These are phyloP conservation scores for Coemansia sp. DNA, from an alignment of 192 early-diverging fungal species.

Conservation along the genomic window DNA sequence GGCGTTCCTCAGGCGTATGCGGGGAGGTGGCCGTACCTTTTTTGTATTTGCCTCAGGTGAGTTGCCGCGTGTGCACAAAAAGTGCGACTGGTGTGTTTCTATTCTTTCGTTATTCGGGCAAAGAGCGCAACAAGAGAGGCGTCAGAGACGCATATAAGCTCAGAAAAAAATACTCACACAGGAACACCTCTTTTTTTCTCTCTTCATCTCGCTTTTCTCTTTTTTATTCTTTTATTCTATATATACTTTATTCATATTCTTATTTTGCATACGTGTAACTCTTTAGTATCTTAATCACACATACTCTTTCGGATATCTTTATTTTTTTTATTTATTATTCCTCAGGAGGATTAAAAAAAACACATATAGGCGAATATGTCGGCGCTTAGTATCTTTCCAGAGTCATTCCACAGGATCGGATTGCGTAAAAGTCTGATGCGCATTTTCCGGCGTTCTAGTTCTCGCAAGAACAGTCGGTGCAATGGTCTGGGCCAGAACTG, in stretches of 20 bases:
- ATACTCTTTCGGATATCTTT: background rate
- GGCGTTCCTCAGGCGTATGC: conserved; percentile 2
- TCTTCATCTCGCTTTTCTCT: background rate
- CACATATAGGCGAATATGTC: conserved; percentile 23
- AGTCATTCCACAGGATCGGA: conserved; percentile 44
- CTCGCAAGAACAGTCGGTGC: conserved; percentile 48
- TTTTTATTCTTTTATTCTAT: conserved; percentile 6
- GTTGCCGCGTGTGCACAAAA: conserved; percentile 6
- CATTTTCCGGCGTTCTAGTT: conserved; percentile 39
- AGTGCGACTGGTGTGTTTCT: background rate
- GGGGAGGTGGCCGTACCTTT: conserved; percentile 3
- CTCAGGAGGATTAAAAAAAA: background rate
- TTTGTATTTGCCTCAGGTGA: conserved; percentile 12
- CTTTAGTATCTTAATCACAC: background rate
- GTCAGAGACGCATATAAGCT: conserved; percentile 5
- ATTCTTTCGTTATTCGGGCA: conserved; percentile 6
- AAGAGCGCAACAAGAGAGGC: background rate
- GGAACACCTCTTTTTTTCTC: background rate
- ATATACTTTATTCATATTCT: conserved; percentile 9
- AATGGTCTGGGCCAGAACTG: conserved; percentile 52
- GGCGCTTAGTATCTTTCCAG: conserved; percentile 41
- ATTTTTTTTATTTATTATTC: background rate
- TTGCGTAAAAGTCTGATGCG: conserved; percentile 51
- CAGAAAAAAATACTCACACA: background rate
- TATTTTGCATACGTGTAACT: background rate